Conservation (phyloP, 139 green algal genomes). For the Gonium pectorale region DNA sequence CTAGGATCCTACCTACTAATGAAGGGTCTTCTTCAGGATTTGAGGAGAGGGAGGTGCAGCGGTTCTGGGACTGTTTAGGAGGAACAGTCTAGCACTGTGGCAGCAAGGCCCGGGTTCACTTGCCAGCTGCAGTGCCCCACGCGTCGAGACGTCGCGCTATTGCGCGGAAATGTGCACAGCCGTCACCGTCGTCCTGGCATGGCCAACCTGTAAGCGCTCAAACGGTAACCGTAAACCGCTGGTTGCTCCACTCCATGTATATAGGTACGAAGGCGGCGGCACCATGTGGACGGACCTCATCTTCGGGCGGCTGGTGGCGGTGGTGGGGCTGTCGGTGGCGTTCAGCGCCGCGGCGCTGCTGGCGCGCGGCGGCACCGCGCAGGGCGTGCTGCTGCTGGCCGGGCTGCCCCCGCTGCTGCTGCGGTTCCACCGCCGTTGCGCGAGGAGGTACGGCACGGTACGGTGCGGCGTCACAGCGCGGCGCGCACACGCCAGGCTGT, state of each 20-base stretch:
- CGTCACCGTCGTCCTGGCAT: constrained; percentile 10
- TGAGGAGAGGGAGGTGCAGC: too few species aligned
- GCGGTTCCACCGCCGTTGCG: not conserved
- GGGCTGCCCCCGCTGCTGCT: constrained; percentile 16
- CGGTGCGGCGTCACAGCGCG: not conserved
- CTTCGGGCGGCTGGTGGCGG: constrained; percentile 3
- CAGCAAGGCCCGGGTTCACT: too few species aligned
- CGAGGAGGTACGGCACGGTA: not conserved
- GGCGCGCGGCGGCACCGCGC: not conserved
- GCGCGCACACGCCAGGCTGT: not conserved
- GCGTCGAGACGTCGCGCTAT: too few species aligned
- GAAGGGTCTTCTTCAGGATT: too few species aligned
- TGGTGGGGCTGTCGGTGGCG: not conserved
- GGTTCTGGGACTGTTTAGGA: too few species aligned
- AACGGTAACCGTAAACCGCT: too few species aligned
- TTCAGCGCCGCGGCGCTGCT: constrained; percentile 17
- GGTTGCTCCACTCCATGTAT: too few species aligned
- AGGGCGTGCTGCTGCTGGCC: constrained; percentile 35
- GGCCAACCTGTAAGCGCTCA: too few species aligned
- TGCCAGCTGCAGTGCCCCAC: too few species aligned
- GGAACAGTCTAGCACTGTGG: too few species aligned
- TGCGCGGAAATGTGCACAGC: not conserved
- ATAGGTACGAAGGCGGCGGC: constrained; percentile 30
- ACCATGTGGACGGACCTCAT: not conserved
- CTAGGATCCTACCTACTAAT: too few species aligned